phyloP scores from a whole-genome alignment of 176 grass and related monocot genomes.

The Elymus sibiricus region DNA sequence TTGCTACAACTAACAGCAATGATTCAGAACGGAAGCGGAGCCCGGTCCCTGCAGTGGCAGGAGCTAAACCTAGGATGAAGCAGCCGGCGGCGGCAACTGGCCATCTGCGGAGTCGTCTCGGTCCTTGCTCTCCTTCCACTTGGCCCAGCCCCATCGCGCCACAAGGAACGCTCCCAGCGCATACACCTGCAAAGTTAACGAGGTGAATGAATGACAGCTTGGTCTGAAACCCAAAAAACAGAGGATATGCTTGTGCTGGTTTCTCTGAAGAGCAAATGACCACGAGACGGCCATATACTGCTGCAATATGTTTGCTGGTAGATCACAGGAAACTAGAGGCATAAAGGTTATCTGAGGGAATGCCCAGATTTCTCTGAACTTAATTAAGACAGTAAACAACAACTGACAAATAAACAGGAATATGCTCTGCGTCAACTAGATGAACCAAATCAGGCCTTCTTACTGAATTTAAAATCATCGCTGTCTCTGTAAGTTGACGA shows the following conservation, averaged over 20 bases:
- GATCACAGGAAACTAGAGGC: neutral
- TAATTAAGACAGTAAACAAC: neutral
- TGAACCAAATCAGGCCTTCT: neutral
- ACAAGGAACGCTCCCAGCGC: constrained; percentile 72
- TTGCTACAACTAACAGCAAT: neutral
- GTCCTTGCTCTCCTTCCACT: constrained; percentile 65
- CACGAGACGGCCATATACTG: neutral
- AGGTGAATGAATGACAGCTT: neutral
- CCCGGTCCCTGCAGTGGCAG: neutral
- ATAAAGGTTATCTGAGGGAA: neutral
- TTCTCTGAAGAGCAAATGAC: neutral
- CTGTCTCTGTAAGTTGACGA: neutral
- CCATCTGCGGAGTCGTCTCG: constrained; percentile 37
- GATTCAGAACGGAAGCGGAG: neutral
- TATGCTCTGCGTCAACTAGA: neutral
- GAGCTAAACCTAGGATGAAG: neutral
- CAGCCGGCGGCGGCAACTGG: neutral
- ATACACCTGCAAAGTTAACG: constrained; percentile 48
- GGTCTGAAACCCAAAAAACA: neutral
- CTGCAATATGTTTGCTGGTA: neutral
- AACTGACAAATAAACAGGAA: neutral
- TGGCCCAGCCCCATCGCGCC: constrained; percentile 66
- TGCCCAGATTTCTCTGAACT: neutral
- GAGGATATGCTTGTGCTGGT: neutral
- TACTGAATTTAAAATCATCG: neutral